Base-by-base conservation (phyloP, 257 asterid genomes). In the Lithospermum erythrorhizon region DNA sequence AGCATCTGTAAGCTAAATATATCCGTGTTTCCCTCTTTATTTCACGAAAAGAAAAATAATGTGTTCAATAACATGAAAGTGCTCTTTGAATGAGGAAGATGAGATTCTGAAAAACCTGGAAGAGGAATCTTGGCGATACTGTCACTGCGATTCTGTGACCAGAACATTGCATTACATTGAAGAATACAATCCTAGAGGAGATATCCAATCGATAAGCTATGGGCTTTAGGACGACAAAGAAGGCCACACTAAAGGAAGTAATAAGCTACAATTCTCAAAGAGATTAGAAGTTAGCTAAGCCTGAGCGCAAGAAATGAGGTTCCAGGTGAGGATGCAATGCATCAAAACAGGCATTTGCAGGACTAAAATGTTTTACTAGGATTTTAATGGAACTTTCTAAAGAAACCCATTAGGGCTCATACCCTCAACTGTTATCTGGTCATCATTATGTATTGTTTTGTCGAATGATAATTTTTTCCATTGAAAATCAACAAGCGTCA, bases 111-210 rank as follows among this genome's bases (percentile, higher is more conserved):
- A 41, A 51, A 37, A 21, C n/a, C 22, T 66, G 37, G 49, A 56
- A 19, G 37, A 32, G 37, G 54, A 66, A 10, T 51, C n/a, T 60
- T 53, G 60, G 70, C 10, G 35, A 58, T 15, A 59, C 13, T 1
- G 57, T 55, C n/a, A n/a, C 5, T 66, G 29, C 17, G 24, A 18
- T 30, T 62, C 70, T 3, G 65, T 66, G 1, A 21, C 21, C 29
- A 49, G 21, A 23, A 64, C 70, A 25, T 52, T 66, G 54, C 30
- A 48, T 25, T 53, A 66, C 15, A 27, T 66, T 17, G 61, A 66
- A 20, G 65, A 66, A 58, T 62, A 68, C 51, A 62, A 68, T 30
- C 64, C 64, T 0, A 68, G 68, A 68, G 73, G 15, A 29, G 68
- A 13, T 68, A 68, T 57, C 29, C 41, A 14, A 63, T 68, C 21